phyloP scores from a whole-genome alignment of 164 flowering plant genomes.

The Saururus chinensis region DNA sequence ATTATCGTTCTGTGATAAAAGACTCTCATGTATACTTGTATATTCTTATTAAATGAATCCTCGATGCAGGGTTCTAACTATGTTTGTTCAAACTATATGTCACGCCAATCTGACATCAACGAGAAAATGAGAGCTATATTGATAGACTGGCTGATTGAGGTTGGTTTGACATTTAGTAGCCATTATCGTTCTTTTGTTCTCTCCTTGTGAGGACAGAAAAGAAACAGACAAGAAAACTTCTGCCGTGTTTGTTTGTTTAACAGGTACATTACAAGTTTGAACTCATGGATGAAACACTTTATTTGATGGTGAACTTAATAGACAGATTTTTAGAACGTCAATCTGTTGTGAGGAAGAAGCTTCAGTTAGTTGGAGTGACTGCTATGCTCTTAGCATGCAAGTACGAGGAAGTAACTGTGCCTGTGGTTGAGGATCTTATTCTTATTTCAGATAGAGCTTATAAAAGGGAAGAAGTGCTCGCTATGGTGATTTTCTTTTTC shows the following conservation, averaged over 20 bases:
- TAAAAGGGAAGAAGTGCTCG: slow-evolving; percentile 61
- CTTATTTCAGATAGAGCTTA: slow-evolving; percentile 81
- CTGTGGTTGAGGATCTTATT: slow-evolving; percentile 74
- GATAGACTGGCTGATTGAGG: slow-evolving; percentile 97
- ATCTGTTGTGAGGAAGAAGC: slow-evolving; percentile 58
- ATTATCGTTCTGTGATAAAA: too few relatives aligned
- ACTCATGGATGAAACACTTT: slow-evolving; percentile 75
- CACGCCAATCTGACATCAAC: slow-evolving; percentile 59
- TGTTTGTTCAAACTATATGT: slow-evolving; percentile 60
- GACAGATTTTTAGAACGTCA: slow-evolving; percentile 65
- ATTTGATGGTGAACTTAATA: slow-evolving; percentile 63
- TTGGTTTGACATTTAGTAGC: slow-evolving; percentile 6
- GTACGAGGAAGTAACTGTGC: slow-evolving; percentile 81
- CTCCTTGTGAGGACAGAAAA: neutral
- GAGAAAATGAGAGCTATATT: slow-evolving; percentile 85
- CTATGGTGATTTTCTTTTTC: slow-evolving; percentile 40
- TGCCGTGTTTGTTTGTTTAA: neutral
- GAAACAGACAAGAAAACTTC: neutral
- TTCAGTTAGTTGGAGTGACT: slow-evolving; percentile 83
- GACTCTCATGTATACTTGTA: too few relatives aligned
- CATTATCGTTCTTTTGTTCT: neutral
- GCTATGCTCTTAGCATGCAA: slow-evolving; percentile 93
- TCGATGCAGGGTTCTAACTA: slow-evolving; percentile 41
- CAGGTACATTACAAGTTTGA: slow-evolving; percentile 92
- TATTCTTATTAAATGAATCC: neutral